Percentiles rank a stretch among this genome's conserved stretches.
phyloP scores from a whole-genome alignment of 148 eudicot genomes.

The Tetragonia tetragonoides region DNA sequence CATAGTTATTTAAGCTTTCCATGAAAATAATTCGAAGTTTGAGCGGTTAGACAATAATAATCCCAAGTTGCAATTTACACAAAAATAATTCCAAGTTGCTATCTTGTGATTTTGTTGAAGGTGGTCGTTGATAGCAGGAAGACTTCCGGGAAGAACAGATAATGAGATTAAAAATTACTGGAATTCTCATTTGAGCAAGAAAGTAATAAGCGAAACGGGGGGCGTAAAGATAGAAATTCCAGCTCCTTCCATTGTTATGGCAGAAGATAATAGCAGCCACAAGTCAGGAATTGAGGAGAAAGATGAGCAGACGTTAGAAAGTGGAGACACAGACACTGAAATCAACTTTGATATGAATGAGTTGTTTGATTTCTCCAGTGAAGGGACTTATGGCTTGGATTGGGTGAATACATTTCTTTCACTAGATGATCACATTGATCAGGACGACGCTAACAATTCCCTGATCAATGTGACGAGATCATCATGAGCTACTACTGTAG shows the following conservation, averaged over 20 bases:
- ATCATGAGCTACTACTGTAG: too few species aligned
- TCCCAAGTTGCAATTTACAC: too few species aligned
- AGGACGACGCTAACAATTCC: background rate
- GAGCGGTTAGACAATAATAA: too few species aligned
- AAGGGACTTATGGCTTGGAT: slow-evolving; percentile 36
- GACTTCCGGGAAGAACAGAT: slow-evolving; percentile 76
- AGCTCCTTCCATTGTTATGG: slow-evolving; percentile 1
- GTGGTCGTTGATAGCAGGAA: slow-evolving; percentile 68
- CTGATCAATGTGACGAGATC: background rate
- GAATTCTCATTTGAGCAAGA: slow-evolving; percentile 90
- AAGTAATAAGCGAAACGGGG: slow-evolving; percentile 28
- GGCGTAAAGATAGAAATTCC: slow-evolving; percentile 21
- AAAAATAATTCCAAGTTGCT: too few species aligned
- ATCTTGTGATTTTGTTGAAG: slow-evolving; percentile 35
- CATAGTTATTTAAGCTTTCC: too few species aligned
- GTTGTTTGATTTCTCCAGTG: slow-evolving; percentile 61
- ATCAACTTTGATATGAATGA: slow-evolving; percentile 32
- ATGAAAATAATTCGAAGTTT: too few species aligned
- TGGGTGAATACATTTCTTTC: slow-evolving; percentile 48
- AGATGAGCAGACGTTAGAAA: slow-evolving; percentile 8
- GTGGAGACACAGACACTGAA: slow-evolving; percentile 21
- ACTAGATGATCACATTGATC: slow-evolving; percentile 12
- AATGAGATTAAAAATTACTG: slow-evolving; percentile 77
- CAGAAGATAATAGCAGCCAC: slow-evolving; percentile 11
- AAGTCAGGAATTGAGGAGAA: slow-evolving; percentile 14